A percentile compares a stretch with the other conserved stretches of the same genome.
Conservation (phyloP, 805 yeast genomes). For the Wickerhamiella bombiphila region DNA sequence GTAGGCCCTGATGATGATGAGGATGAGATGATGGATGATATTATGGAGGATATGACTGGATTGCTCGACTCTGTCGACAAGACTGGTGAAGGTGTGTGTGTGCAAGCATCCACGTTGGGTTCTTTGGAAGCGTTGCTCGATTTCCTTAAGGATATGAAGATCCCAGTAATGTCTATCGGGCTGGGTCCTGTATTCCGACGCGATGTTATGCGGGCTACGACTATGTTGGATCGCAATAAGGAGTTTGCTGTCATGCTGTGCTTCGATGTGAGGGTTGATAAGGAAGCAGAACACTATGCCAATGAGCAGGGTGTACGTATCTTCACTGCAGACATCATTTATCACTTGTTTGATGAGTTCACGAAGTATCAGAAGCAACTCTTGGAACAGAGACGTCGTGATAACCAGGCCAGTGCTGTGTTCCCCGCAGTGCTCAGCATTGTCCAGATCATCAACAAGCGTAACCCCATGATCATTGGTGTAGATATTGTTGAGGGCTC, state of each 20-base stretch:
- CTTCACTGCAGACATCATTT: slow-evolving; percentile 91
- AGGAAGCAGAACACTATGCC: slow-evolving; percentile 97
- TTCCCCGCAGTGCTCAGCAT: slow-evolving; percentile 94
- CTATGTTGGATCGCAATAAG: slow-evolving; percentile 94
- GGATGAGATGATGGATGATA: slow-evolving; percentile 94
- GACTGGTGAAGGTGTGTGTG: slow-evolving; percentile 93
- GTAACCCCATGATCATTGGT: slow-evolving; percentile 99
- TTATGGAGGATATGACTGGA: slow-evolving; percentile 96
- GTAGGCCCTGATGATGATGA: slow-evolving; percentile 97
- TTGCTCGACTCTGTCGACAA: slow-evolving; percentile 87
- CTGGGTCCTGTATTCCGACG: slow-evolving; percentile 96
- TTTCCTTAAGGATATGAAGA: slow-evolving; percentile 95
- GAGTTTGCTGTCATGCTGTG: slow-evolving; percentile 96
- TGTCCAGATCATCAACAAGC: slow-evolving; percentile 89
- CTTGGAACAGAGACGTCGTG: slow-evolving; percentile 80
- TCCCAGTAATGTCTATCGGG: slow-evolving; percentile 97
- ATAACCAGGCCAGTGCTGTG: slow-evolving; percentile 73
- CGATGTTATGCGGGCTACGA: slow-evolving; percentile 93
- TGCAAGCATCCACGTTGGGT: slow-evolving; percentile 97
- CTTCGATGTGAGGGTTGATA: slow-evolving; percentile 93
- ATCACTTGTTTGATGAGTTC: slow-evolving; percentile 90
- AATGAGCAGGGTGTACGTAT: slow-evolving; percentile 81
- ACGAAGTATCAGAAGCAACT: slow-evolving; percentile 81
- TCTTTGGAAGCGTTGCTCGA: slow-evolving; percentile 93
- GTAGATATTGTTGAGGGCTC: slow-evolving; percentile 92